A percentile compares a stretch with the other conserved stretches of the same genome.
phyloP scores from a whole-genome alignment of 495 filamentous ascomycete genomes.

The Gamarada debralockiae region DNA sequence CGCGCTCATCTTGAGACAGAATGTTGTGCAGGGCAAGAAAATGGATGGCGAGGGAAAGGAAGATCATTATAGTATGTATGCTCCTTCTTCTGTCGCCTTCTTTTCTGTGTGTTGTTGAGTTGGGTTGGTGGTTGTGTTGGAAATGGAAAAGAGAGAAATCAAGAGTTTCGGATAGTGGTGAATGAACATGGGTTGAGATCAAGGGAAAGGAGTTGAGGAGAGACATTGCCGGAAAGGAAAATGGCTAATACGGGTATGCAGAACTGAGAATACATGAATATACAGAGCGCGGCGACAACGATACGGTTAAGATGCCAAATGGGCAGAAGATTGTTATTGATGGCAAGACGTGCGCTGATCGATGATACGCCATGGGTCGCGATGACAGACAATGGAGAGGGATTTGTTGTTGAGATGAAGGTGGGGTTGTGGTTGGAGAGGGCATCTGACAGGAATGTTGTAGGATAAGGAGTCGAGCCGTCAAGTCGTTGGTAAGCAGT shows the following conservation, averaged over 20 bases:
- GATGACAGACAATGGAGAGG: too few species aligned
- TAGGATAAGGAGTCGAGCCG: too few species aligned
- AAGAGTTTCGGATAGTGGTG: not conserved
- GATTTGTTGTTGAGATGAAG: too few species aligned
- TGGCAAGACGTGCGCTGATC: constrained; percentile 39
- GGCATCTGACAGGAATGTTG: too few species aligned
- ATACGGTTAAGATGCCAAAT: constrained; percentile 63
- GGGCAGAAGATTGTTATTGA: constrained; percentile 39
- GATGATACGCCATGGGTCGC: too few species aligned
- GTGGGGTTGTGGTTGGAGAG: too few species aligned
- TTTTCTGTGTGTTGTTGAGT: not conserved
- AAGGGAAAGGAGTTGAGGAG: not conserved
- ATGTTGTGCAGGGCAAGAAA: constrained; percentile 80
- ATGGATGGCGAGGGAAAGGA: constrained; percentile 45
- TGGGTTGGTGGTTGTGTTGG: not conserved
- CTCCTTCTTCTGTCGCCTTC: too few species aligned
- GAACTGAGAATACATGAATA: constrained; percentile 85
- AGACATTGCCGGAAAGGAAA: not conserved
- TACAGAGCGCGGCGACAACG: constrained; percentile 90
- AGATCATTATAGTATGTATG: constrained; percentile 60
- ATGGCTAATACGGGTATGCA: constrained; percentile 27
- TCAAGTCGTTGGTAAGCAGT: too few species aligned
- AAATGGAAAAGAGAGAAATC: not conserved
- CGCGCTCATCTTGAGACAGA: constrained; percentile 72
- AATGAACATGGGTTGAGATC: too few species aligned